Conservation (phyloP, 352 stramenopile species). For the Phytophthora parvispora region DNA sequence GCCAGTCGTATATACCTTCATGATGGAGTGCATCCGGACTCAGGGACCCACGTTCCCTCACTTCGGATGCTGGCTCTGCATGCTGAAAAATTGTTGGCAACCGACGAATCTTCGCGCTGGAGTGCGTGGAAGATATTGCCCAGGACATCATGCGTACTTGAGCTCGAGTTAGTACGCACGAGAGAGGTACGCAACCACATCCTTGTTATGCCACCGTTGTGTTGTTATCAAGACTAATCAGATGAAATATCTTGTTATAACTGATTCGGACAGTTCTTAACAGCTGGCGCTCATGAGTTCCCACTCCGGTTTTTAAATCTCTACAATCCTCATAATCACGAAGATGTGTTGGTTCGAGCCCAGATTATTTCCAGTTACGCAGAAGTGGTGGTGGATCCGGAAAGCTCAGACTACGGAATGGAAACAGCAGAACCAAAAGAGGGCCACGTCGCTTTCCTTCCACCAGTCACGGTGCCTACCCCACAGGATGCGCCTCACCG, state of each 20-base stretch:
- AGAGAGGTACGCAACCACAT: slow-evolving; percentile 52
- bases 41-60: slow-evolving; percentile 39
- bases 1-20: slow-evolving; percentile 39
- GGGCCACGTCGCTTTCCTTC: slow-evolving; percentile 73
- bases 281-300: slow-evolving; percentile 70
- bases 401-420: slow-evolving; percentile 64
- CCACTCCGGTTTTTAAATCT: slow-evolving; percentile 76
- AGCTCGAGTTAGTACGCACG: slow-evolving; percentile 78
- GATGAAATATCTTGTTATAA: slow-evolving; percentile 4
- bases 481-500: slow-evolving; percentile 56
- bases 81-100: slow-evolving; percentile 30
- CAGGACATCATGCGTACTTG: slow-evolving; percentile 54
- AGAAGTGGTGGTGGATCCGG: slow-evolving; percentile 80
- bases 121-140: slow-evolving; percentile 66
- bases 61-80: slow-evolving; percentile 55
- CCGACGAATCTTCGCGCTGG: slow-evolving; percentile 14
- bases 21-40: slow-evolving; percentile 16
- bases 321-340: slow-evolving; percentile 86
- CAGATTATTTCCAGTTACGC: slow-evolving; percentile 91
- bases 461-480: slow-evolving; percentile 78
- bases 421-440: slow-evolving; percentile 32
- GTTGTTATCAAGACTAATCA: slow-evolving; percentile 7
- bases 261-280: slow-evolving; percentile 44
- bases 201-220: background rate
- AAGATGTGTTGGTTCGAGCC: slow-evolving; percentile 63